Conservation (phyloP, 768 basidiomycete genomes). For the Russula sp. region DNA sequence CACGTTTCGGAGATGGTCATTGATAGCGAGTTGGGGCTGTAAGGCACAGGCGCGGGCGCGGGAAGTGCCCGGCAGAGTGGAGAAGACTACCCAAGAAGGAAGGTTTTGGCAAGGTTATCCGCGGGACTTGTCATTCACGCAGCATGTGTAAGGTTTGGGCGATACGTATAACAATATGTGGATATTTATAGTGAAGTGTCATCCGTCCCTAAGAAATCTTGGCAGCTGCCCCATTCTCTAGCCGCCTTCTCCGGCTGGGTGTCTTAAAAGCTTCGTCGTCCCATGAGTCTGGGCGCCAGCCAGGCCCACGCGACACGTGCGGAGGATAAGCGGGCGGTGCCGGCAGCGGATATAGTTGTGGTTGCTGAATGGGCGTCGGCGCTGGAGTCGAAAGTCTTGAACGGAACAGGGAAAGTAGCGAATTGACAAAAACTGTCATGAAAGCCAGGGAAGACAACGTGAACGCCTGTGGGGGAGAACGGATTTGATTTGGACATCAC, state of each 20-base stretch:
- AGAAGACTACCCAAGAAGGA: constrained; percentile 4
- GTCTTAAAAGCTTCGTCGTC: constrained; percentile 27
- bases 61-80: not conserved
- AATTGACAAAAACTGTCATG: constrained; percentile 73
- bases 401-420: constrained; percentile 73
- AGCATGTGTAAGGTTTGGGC: not conserved
- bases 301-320: constrained; percentile 12
- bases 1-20: constrained; percentile 20
- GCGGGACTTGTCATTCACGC: not conserved
- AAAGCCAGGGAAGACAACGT: constrained; percentile 71
- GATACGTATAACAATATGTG: constrained; percentile 11
- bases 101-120: not conserved
- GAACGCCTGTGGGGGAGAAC: constrained; percentile 45
- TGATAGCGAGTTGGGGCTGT: constrained; percentile 13
- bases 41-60: constrained; percentile 3
- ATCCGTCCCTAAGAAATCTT: constrained; percentile 18
- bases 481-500: not conserved
- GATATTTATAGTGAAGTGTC: constrained; percentile 3
- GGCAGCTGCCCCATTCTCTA: constrained; percentile 22
- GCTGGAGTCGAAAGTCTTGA: constrained; percentile 46
- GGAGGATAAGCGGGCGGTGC: constrained; percentile 18
- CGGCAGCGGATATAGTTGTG: constrained; percentile 24
- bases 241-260: constrained; percentile 24
- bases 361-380: constrained; percentile 9
- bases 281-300: constrained; percentile 19